Evolutionary conservation across 202 grass and related monocot species (phyloP), one percentile per base, ranked within the genome.

Genomic region (Schoenoplectus tabernaemontani): DNA sequence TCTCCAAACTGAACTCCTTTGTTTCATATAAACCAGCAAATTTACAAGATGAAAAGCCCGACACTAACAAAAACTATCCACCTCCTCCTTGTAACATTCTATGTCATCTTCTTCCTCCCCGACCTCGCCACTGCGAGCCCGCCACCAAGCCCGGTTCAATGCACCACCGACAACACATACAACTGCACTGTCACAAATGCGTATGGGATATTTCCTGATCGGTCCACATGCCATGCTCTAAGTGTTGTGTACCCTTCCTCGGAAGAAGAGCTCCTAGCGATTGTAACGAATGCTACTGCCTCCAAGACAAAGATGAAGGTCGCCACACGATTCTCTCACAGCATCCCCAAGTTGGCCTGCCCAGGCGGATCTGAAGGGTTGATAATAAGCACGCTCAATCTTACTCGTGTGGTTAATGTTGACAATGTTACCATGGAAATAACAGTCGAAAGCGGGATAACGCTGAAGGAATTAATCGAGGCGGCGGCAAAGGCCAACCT

Each of bases 261-360:
- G 0, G 93, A 96, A 80, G 33, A 81, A 82, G 93, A 96, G 79
- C 84, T 93, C 13, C 54, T 92, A 0, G 79, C 32, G 0, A 66
- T 82, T 3, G 86, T 93, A 15, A 88, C 90, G 1, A 53, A 65
- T 5, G 86, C 84, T 1, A 42, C 84, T 0, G 86, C 84, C 4
- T 53, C 69, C 13, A 32, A 20, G 56, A 85, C 62, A 24, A 92
- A 93, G 77, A 87, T 89, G 48, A 96, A 96, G 83, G 90, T 78
- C 0, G 82, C 84, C 8, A 93, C 93, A 1, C 50, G 50, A 71
- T 87, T 90, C 83, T 87, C 93, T 16, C 88, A 93, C 77, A 93
- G 90, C 81, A 89, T 92, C 80, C 71, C 90, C 2, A 96, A 93
- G 77, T 83, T 96, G 19, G 88, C 88, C 0, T 96, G 93, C 58